Evolutionary conservation across 495 filamentous ascomycete species (phyloP).

Genomic region (Bryoglossum gracile): DNA sequence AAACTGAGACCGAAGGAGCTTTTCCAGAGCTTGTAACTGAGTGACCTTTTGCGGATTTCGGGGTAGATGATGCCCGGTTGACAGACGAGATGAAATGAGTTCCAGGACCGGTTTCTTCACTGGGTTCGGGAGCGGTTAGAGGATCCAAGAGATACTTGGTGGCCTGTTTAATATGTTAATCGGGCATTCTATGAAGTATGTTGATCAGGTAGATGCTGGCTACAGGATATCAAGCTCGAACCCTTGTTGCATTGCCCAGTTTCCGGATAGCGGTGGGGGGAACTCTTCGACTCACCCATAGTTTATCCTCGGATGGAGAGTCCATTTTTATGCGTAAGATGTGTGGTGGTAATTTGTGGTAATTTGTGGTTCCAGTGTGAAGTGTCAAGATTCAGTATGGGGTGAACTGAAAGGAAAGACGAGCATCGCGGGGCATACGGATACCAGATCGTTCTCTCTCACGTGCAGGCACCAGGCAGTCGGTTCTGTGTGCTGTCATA

Average conservation of each 20-base stretch:
- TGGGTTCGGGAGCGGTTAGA: conserved; percentile 45
- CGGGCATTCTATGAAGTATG: conserved; percentile 1
- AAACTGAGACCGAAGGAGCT: conserved; percentile 1
- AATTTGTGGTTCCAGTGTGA: too few relatives aligned
- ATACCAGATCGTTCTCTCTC: too few relatives aligned
- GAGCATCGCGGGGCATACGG: too few relatives aligned
- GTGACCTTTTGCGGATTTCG: conserved; percentile 11
- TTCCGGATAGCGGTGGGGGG: background rate
- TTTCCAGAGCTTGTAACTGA: conserved; percentile 1
- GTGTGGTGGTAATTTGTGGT: background rate
- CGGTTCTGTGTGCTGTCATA: too few relatives aligned
- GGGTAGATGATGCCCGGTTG: conserved; percentile 11
- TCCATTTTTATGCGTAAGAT: conserved; percentile 24
- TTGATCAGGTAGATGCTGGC: conserved; percentile 1
- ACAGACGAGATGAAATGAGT: conserved; percentile 37
- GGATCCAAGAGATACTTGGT: conserved; percentile 52
- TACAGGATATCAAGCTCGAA: conserved; percentile 8
- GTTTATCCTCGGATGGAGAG: conserved; percentile 29
- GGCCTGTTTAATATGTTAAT: conserved; percentile 31
- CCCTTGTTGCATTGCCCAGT: conserved; percentile 3
- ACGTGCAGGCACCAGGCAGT: too few relatives aligned
- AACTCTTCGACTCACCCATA: conserved; percentile 32
- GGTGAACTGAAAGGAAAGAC: background rate
- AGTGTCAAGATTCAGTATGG: too few relatives aligned
- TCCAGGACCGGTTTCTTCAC: conserved; percentile 44